Percentiles rank a stretch among this genome's conserved stretches.
Evolutionary conservation across 352 stramenopile species (phyloP).

Genomic region (Phytophthora constricta): DNA sequence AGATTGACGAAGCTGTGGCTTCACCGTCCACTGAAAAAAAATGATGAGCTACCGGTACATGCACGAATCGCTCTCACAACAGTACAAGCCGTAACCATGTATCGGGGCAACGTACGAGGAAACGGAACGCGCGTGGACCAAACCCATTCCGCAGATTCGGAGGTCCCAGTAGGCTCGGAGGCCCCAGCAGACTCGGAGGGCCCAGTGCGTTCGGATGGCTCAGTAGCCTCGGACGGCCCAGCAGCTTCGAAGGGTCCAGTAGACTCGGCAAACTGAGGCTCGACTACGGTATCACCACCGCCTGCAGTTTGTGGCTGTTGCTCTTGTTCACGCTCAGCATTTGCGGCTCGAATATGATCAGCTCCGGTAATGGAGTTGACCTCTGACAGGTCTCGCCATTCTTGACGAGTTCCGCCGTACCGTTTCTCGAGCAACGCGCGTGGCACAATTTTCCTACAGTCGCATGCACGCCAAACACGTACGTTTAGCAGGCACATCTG

Average conservation of each 20-base stretch:
- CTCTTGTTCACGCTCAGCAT: conserved; percentile 5
- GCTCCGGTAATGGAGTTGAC: conserved; percentile 33
- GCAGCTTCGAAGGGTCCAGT: conserved; percentile 13
- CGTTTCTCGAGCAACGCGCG: conserved; percentile 42
- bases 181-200: too few species aligned
- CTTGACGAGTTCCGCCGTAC: conserved; percentile 31
- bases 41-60: conserved; percentile 13
- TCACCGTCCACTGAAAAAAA: conserved; percentile 22
- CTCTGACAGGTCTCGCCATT: conserved; percentile 48
- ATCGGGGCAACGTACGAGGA: conserved; percentile 29
- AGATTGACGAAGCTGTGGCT: conserved; percentile 18
- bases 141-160: too few species aligned
- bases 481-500: background rate
- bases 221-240: too few species aligned
- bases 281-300: conserved; percentile 12
- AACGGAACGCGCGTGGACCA: conserved; percentile 41
- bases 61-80: background rate
- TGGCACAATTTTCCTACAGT: conserved; percentile 33
- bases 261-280: conserved; percentile 1
- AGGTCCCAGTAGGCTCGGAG: too few species aligned
- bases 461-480: too few species aligned
- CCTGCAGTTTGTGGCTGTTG: background rate
- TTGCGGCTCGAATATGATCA: background rate
- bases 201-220: too few species aligned
- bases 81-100: too few species aligned